Conservation (phyloP, 2,329 filamentous ascomycete species). For the Domatiomyces globalis region DNA sequence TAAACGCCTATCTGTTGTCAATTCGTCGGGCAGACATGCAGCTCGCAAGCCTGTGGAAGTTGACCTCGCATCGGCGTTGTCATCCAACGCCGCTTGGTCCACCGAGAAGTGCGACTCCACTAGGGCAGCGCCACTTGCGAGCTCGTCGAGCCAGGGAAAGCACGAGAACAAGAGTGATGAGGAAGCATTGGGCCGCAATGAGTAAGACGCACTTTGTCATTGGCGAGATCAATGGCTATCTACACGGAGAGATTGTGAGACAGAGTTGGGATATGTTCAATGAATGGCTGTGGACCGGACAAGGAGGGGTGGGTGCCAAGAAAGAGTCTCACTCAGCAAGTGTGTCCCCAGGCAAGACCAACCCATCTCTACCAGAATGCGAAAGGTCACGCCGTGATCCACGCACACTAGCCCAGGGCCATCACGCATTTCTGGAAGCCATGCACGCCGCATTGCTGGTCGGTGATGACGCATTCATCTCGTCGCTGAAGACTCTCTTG, state of each 20-base stretch:
- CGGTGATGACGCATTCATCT: constrained; percentile 28
- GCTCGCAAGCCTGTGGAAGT: constrained; percentile 75
- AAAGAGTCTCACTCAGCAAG: constrained; percentile 27
- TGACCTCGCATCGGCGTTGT: constrained; percentile 60
- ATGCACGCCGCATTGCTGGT: constrained; percentile 38
- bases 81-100: constrained; percentile 58
- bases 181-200: constrained; percentile 78
- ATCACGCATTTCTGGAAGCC: constrained; percentile 59
- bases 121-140: constrained; percentile 46
- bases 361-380: neutral
- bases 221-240: constrained; percentile 71
- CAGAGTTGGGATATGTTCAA: constrained; percentile 70
- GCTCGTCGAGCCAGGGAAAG: constrained; percentile 51
- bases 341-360: constrained; percentile 15
- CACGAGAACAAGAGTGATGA: constrained; percentile 51
- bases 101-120: constrained; percentile 46
- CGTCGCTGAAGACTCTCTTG: constrained; percentile 26
- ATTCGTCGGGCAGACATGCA: constrained; percentile 75
- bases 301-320: constrained; percentile 26
- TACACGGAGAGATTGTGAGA: constrained; percentile 77
- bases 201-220: constrained; percentile 80
- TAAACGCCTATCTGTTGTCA: constrained; percentile 75
- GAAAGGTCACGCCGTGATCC: constrained; percentile 51
- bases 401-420: constrained; percentile 66
- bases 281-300: constrained; percentile 44